These are phyloP conservation scores for Eimeria sp. DNA, from an alignment of 169 alveolate genomes.

Conservation along the genomic window DNA sequence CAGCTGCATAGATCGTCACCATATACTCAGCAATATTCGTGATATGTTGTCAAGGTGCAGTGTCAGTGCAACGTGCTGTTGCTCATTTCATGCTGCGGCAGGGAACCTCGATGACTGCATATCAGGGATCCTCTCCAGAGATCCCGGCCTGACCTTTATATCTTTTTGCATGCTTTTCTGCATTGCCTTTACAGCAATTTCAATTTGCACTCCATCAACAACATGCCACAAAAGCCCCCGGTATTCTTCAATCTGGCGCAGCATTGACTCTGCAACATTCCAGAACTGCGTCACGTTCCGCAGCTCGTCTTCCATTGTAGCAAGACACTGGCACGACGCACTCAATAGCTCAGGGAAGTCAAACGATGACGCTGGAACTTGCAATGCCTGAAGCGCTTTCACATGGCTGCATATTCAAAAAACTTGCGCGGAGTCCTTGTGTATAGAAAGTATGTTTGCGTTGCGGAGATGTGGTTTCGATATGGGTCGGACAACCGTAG, in stretches of 20 bases:
- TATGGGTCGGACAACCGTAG: neutral
- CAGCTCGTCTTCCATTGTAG: constrained; percentile 91
- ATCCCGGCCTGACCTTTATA: constrained; percentile 23
- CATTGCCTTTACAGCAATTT: constrained; percentile 93
- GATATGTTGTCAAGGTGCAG: neutral
- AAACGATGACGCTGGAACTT: constrained; percentile 92
- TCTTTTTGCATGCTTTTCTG: constrained; percentile 90
- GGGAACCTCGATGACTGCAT: neutral
- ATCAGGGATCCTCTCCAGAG: neutral
- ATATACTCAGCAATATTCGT: neutral
- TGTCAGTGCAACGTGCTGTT: neutral
- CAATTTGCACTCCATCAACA: constrained; percentile 93
- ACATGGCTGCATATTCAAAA: neutral
- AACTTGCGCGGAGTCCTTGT: neutral
- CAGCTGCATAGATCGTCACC: constrained; percentile 82
- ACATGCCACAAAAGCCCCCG: constrained; percentile 92
- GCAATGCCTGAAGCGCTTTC: constrained; percentile 82
- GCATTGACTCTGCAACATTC: constrained; percentile 91
- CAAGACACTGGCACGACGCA: constrained; percentile 90
- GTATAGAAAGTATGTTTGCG: neutral
- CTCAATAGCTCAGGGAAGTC: constrained; percentile 94
- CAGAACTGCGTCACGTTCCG: constrained; percentile 92
- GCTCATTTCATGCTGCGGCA: neutral
- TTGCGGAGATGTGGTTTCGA: neutral
- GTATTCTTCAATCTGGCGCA: constrained; percentile 89